Conservation (phyloP, 2,329 filamentous ascomycete species). For the Akanthomyces lecanii region DNA sequence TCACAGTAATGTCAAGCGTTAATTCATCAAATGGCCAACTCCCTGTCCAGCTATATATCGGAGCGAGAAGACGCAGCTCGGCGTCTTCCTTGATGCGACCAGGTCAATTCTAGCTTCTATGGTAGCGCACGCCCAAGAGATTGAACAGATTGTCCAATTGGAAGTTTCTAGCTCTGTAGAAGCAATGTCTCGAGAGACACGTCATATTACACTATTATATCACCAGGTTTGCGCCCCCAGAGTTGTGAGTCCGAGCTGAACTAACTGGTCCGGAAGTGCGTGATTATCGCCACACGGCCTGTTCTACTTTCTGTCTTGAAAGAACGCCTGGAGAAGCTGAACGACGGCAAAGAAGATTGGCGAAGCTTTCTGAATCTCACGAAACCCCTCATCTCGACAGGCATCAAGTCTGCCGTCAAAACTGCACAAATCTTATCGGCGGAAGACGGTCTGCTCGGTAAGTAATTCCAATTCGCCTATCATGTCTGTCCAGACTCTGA, state of each 20-base stretch:
- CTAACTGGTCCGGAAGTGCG: constrained; percentile 25
- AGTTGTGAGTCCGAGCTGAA: neutral
- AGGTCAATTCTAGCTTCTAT: constrained; percentile 33
- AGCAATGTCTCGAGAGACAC: constrained; percentile 34
- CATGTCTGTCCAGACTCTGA: no score
- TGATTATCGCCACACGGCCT: constrained; percentile 37
- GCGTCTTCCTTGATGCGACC: constrained; percentile 34
- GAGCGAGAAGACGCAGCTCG: constrained; percentile 25
- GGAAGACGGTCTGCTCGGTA: constrained; percentile 35
- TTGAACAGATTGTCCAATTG: constrained; percentile 32
- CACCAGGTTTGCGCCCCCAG: constrained; percentile 29
- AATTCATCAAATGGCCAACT: no score
- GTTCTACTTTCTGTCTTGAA: constrained; percentile 36
- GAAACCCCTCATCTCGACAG: constrained; percentile 33
- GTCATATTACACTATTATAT: constrained; percentile 35
- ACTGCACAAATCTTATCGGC: constrained; percentile 34
- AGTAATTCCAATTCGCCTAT: neutral
- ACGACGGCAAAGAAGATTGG: constrained; percentile 20
- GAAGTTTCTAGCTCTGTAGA: constrained; percentile 33
- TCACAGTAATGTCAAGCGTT: no score
- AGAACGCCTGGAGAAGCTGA: constrained; percentile 15
- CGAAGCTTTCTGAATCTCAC: constrained; percentile 31
- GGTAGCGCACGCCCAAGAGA: constrained; percentile 35
- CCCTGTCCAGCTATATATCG: no score
- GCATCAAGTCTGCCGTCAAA: constrained; percentile 39